phyloP scores from a whole-genome alignment of 345 rosid genomes.

The Syzygium oleosum region DNA sequence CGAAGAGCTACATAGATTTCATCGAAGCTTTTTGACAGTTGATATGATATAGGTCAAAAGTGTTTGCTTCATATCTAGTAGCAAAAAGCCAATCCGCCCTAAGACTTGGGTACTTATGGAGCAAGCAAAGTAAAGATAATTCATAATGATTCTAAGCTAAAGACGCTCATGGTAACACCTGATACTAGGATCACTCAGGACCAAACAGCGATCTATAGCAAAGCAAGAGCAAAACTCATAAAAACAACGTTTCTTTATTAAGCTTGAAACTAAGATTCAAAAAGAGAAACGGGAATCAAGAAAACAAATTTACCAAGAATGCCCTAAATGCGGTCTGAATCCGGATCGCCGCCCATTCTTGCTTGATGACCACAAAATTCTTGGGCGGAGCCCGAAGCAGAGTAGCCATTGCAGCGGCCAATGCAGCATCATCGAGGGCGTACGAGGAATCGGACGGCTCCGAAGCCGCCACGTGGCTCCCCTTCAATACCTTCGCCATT shows the following conservation, averaged over 20 bases:
- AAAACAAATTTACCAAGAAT: constrained; percentile 38
- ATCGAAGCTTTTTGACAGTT: neutral
- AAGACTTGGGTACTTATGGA: neutral
- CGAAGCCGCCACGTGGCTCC: constrained; percentile 32
- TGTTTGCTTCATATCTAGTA: neutral
- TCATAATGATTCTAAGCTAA: neutral
- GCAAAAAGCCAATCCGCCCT: too few relatives aligned
- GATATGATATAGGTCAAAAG: neutral
- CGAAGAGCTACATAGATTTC: neutral
- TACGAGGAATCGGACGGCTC: constrained; percentile 42
- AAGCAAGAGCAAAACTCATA: neutral
- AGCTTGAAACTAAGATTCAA: neutral
- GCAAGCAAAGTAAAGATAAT: neutral
- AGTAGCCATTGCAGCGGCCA: constrained; percentile 66
- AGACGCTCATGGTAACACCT: neutral
- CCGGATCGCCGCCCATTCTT: constrained; percentile 89
- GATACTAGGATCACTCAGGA: neutral
- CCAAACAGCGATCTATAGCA: neutral
- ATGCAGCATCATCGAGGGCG: constrained; percentile 26
- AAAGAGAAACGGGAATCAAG: neutral
- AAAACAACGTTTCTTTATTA: neutral
- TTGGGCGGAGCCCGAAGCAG: constrained; percentile 66
- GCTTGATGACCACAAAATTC: constrained; percentile 57
- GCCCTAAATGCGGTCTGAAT: constrained; percentile 84
- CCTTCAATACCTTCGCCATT: constrained; percentile 36